Percentiles rank a stretch among this genome's conserved stretches.
These are phyloP conservation scores for Yamadazyma atlantica DNA, from an alignment of 1,139 yeast species.

Conservation along the genomic window DNA sequence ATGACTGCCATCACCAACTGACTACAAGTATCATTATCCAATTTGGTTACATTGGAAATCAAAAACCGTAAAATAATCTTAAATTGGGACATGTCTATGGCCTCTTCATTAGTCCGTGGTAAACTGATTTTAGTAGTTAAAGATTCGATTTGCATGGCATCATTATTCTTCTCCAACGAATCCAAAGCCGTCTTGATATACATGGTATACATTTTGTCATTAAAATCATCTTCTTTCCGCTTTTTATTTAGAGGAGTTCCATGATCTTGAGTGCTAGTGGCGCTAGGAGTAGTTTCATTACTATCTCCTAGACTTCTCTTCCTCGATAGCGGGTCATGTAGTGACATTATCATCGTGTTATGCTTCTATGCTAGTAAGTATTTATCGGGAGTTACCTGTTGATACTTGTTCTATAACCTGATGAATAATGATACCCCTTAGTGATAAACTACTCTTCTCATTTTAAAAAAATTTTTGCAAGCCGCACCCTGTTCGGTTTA, in stretches of 20 bases:
- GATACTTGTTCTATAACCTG: too few species aligned
- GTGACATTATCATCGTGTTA: slow-evolving; percentile 27
- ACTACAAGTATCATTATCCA: slow-evolving; percentile 37
- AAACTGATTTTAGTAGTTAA: slow-evolving; percentile 37
- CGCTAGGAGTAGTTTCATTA: slow-evolving; percentile 1
- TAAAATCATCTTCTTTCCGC: slow-evolving; percentile 14
- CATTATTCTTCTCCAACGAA: slow-evolving; percentile 58
- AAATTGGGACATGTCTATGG: slow-evolving; percentile 37
- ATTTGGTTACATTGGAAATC: slow-evolving; percentile 36
- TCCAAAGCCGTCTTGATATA: slow-evolving; percentile 70
- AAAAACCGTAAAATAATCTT: slow-evolving; percentile 34
- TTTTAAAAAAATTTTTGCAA: slow-evolving; percentile 11
- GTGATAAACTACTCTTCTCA: slow-evolving; percentile 9
- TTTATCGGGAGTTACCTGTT: too few species aligned
- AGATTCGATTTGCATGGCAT: slow-evolving; percentile 35
- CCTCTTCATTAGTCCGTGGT: slow-evolving; percentile 32
- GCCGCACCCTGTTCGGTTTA: slow-evolving; percentile 13
- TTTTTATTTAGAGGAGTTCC: slow-evolving; percentile 7
- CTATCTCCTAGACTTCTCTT: slow-evolving; percentile 20
- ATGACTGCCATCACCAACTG: slow-evolving; percentile 36
- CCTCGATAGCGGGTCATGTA: slow-evolving; percentile 29
- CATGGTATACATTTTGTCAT: slow-evolving; percentile 59
- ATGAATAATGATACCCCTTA: too few species aligned
- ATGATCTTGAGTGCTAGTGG: background rate
- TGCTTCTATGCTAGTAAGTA: too few species aligned